phyloP scores from a whole-genome alignment of 345 rosid species.

The Leavenworthia alabamica region DNA sequence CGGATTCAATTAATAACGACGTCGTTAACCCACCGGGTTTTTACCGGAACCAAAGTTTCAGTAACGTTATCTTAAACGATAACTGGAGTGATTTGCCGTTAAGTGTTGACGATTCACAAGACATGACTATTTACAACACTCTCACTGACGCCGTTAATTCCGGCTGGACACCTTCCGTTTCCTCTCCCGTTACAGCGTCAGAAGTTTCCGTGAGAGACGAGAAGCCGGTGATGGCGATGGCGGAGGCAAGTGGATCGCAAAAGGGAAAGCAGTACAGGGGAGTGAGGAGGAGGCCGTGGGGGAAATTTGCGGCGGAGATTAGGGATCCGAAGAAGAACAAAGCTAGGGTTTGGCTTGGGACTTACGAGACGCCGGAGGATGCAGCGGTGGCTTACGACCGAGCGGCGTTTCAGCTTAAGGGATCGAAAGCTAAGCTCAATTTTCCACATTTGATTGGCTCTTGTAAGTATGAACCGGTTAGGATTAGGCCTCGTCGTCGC shows the following conservation, averaged over 20 bases:
- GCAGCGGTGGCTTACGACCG: conserved; percentile 58
- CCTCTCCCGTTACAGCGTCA: background rate
- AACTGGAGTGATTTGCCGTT: conserved; percentile 47
- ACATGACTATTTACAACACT: conserved; percentile 48
- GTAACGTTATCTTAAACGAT: conserved; percentile 33
- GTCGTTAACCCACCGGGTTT: conserved; percentile 15
- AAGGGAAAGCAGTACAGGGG: conserved; percentile 39
- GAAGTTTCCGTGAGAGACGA: background rate
- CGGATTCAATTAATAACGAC: conserved; percentile 15
- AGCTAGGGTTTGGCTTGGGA: conserved; percentile 64
- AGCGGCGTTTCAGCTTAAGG: conserved; percentile 51
- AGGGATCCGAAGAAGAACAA: conserved; percentile 61
- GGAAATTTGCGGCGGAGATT: conserved; percentile 65
- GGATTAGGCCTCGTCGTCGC: conserved; percentile 44
- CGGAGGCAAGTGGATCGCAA: conserved; percentile 7
- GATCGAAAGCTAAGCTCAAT: conserved; percentile 51
- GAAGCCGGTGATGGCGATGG: background rate
- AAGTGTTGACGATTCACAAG: conserved; percentile 49
- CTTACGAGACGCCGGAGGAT: conserved; percentile 55
- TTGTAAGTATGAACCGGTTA: conserved; percentile 32
- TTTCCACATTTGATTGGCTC: conserved; percentile 53
- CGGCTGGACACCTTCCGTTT: conserved; percentile 43
- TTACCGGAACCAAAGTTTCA: conserved; percentile 27
- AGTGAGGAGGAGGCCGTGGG: conserved; percentile 59
- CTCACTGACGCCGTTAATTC: conserved; percentile 45